Evolutionary conservation across 2,329 filamentous ascomycete species (phyloP).

Genomic region (Zymoseptoria brevis): DNA sequence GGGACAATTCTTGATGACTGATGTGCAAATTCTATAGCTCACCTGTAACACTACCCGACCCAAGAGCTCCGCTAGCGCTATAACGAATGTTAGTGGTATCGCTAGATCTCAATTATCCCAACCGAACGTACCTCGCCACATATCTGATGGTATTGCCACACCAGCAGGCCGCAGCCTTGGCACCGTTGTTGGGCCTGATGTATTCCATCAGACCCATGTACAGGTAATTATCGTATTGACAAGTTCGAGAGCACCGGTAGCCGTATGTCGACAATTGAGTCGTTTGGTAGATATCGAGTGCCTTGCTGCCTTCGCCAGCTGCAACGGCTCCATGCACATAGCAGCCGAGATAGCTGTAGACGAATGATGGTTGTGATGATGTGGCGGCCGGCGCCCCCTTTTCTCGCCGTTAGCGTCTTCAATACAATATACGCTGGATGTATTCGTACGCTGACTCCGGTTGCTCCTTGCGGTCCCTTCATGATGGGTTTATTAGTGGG

Average conservation of each 20-base stretch:
- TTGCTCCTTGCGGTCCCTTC: not conserved
- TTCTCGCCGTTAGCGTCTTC: not conserved
- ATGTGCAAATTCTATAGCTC: no score
- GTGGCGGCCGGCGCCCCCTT: constrained; percentile 8
- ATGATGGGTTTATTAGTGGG: not conserved
- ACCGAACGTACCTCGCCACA: constrained; percentile 15
- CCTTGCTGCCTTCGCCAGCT: constrained; percentile 17
- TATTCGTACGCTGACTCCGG: not conserved
- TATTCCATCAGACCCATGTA: no score
- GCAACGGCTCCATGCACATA: constrained; percentile 22
- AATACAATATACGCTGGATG: no score
- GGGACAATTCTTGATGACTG: no score
- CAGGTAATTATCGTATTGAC: no score
- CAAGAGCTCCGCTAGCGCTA: not conserved
- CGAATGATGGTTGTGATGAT: not conserved
- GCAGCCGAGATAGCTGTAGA: constrained; percentile 23
- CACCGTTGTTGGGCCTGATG: no score
- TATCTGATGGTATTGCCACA: constrained; percentile 23
- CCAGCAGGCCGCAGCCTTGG: constrained; percentile 21
- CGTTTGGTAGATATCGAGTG: constrained; percentile 16
- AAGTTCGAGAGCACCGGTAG: constrained; percentile 7
- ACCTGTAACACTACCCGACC: constrained; percentile 9
- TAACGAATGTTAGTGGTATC: not conserved
- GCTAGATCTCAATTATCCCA: not conserved
- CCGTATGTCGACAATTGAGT: constrained; percentile 18